phyloP scores from a whole-genome alignment of 2,329 filamentous ascomycete species.

The Sporothrix brunneoviolacea region DNA sequence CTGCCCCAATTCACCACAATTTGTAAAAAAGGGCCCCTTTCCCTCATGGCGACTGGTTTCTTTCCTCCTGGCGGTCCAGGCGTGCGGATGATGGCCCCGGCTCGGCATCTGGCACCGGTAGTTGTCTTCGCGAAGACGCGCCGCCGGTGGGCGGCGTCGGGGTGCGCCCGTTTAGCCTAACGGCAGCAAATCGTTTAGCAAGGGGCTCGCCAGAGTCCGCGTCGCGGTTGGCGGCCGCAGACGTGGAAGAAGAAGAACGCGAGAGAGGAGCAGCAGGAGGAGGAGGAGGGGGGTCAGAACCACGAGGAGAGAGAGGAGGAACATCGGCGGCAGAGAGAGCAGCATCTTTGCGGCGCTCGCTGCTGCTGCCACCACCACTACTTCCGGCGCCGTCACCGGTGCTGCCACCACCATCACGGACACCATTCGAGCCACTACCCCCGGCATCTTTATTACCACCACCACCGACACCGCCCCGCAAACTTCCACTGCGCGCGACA shows the following conservation, averaged over 20 bases:
- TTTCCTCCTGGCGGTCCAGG: too few species aligned
- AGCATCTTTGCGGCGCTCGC: too few species aligned
- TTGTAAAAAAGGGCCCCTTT: too few species aligned
- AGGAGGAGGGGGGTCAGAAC: conserved; percentile 19
- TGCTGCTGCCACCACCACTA: background rate
- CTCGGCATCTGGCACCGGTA: too few species aligned
- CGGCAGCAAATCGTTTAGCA: conserved; percentile 61
- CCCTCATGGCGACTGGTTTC: too few species aligned
- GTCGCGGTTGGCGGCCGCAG: conserved; percentile 20
- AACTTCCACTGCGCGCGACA: conserved; percentile 1
- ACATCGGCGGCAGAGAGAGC: too few species aligned
- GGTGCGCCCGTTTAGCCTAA: conserved; percentile 47
- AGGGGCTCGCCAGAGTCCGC: conserved; percentile 43
- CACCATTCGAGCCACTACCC: background rate
- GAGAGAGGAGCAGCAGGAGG: conserved; percentile 17
- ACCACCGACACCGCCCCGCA: background rate
- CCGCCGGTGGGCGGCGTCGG: background rate
- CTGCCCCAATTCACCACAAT: too few species aligned
- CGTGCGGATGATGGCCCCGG: too few species aligned
- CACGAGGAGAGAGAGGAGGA: conserved; percentile 17
- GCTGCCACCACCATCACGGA: background rate
- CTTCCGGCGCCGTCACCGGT: background rate
- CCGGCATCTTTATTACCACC: background rate
- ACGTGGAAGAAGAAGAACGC: conserved; percentile 21
- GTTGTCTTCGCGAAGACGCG: too few species aligned